These are phyloP conservation scores for Curvularia sp. DNA, from an alignment of 2,329 filamentous ascomycete species.

Conservation along the genomic window DNA sequence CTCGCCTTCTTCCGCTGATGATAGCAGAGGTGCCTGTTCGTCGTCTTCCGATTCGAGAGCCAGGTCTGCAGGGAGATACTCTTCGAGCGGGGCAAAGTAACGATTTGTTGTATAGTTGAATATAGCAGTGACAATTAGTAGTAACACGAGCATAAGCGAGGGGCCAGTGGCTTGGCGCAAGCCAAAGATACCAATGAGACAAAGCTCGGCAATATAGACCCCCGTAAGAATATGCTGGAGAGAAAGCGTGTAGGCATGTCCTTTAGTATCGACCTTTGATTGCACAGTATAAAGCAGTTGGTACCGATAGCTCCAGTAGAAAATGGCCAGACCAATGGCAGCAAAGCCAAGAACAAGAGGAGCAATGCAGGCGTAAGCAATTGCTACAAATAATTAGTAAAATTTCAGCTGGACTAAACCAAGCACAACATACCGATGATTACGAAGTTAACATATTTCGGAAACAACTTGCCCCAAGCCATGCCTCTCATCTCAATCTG, in stretches of 20 bases:
- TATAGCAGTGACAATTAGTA: conserved; percentile 44
- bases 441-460: conserved; percentile 52
- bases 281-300: conserved; percentile 89
- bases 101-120: conserved; percentile 47
- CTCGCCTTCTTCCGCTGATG: conserved; percentile 44
- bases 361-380: conserved; percentile 86
- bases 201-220: conserved; percentile 81
- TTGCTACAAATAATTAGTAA: conserved; percentile 60
- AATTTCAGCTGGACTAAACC: not conserved
- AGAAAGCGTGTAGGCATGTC: conserved; percentile 84
- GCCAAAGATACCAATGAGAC: conserved; percentile 82
- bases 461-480: conserved; percentile 52
- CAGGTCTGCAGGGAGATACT: conserved; percentile 46
- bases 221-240: conserved; percentile 86
- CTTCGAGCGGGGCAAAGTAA: conserved; percentile 46
- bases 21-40: conserved; percentile 42
- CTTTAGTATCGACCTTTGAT: conserved; percentile 83
- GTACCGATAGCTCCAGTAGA: conserved; percentile 89
- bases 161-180: conserved; percentile 45
- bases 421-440: conserved; percentile 48
- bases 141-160: conserved; percentile 38
- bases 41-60: conserved; percentile 33
- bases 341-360: conserved; percentile 86
- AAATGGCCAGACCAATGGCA: conserved; percentile 76
- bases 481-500: conserved; percentile 45